Evolutionary conservation across 768 basidiomycete species (phyloP).

Genomic region (Rossbeevera mucosa): DNA sequence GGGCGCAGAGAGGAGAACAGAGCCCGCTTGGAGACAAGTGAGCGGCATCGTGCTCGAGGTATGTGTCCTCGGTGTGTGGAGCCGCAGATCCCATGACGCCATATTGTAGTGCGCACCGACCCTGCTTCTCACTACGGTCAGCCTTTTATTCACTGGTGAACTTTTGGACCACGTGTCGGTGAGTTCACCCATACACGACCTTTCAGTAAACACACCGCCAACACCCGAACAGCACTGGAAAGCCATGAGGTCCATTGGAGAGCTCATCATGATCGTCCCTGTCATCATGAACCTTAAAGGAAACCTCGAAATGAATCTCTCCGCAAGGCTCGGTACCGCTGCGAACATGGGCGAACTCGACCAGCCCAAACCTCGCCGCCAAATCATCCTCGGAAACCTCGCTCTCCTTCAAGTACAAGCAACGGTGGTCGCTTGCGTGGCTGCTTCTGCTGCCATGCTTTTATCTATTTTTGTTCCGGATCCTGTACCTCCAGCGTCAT

Average conservation of each 20-base stretch:
- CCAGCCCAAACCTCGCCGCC: constrained; percentile 52
- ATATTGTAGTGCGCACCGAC: constrained; percentile 74
- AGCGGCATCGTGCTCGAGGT: constrained; percentile 71
- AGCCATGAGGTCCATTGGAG: constrained; percentile 86
- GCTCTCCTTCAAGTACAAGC: constrained; percentile 91
- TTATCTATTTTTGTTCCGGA: constrained; percentile 61
- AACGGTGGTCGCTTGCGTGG: constrained; percentile 80
- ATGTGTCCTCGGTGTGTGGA: constrained; percentile 16
- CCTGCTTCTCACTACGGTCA: constrained; percentile 75
- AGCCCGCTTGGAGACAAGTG: constrained; percentile 49
- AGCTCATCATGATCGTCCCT: constrained; percentile 94
- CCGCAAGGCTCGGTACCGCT: constrained; percentile 90
- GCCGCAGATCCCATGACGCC: constrained; percentile 2
- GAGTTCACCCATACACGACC: constrained; percentile 23
- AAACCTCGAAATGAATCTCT: constrained; percentile 99
- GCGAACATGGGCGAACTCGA: constrained; percentile 93
- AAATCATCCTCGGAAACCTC: constrained; percentile 77
- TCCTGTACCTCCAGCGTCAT: constrained; percentile 11
- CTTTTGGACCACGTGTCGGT: constrained; percentile 85
- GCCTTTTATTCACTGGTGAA: constrained; percentile 87
- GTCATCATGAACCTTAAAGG: constrained; percentile 94
- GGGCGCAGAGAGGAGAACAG: constrained; percentile 26
- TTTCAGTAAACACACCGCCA: constrained; percentile 1
- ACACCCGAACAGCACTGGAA: constrained; percentile 63
- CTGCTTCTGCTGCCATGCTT: constrained; percentile 71